Evolutionary conservation across 2,329 filamentous ascomycete species (phyloP).

Genomic region (Diplocarpon rosae): DNA sequence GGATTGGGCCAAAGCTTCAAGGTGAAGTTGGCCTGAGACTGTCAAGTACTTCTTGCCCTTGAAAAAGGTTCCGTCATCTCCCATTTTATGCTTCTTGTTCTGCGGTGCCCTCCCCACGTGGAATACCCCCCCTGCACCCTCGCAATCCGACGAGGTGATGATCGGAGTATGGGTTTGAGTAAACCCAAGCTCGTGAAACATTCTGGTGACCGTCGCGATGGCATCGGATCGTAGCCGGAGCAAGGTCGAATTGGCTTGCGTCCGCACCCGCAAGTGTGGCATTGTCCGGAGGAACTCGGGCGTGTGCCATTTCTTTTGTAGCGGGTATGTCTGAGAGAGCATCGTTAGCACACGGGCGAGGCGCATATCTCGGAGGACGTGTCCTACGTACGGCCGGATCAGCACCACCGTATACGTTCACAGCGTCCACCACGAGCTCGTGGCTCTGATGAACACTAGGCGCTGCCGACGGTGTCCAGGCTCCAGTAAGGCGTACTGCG

Average conservation of each 20-base stretch:
- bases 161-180: constrained; percentile 85
- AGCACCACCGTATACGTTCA: constrained; percentile 64
- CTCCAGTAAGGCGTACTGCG: constrained; percentile 66
- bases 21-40: constrained; percentile 86
- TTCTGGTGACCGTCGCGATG: constrained; percentile 60
- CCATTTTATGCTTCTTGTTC: constrained; percentile 22
- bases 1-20: constrained; percentile 83
- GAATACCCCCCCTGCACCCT: constrained; percentile 93
- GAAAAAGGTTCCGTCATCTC: constrained; percentile 55
- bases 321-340: constrained; percentile 61
- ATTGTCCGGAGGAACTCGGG: constrained; percentile 79
- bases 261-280: constrained; percentile 75
- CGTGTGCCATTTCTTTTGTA: constrained; percentile 94
- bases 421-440: constrained; percentile 65
- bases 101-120: constrained; percentile 37
- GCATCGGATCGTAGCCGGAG: constrained; percentile 74
- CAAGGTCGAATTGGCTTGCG: constrained; percentile 69
- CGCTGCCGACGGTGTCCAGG: constrained; percentile 60
- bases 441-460: constrained; percentile 64
- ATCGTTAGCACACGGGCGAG: constrained; percentile 12
- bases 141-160: constrained; percentile 93
- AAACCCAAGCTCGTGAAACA: constrained; percentile 62
- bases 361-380: neutral
- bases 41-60: constrained; percentile 84
- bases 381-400: constrained; percentile 59